Evolutionary conservation across 306 rosid genomes (phyloP).

Genomic region (Ormosia emarginata): DNA sequence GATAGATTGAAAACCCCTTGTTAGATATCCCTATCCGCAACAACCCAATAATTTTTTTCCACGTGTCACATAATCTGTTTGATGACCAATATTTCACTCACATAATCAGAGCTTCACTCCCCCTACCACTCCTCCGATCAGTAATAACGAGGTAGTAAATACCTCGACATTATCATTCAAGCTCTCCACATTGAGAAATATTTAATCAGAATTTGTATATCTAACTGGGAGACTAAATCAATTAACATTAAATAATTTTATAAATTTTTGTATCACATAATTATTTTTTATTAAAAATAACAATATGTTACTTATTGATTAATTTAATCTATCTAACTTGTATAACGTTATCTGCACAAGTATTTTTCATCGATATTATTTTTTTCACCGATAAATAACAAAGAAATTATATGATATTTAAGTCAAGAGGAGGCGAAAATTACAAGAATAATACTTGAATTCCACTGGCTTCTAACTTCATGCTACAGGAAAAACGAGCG

Average conservation of each 20-base stretch:
- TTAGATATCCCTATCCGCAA: constrained; percentile 48
- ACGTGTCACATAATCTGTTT: constrained; percentile 48
- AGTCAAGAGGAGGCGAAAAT: not conserved
- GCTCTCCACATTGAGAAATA: no score
- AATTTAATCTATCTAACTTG: no score
- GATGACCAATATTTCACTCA: not conserved
- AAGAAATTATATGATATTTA: not conserved
- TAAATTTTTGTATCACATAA: no score
- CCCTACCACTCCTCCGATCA: not conserved
- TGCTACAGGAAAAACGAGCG: not conserved
- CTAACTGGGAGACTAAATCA: no score
- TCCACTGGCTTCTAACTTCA: constrained; percentile 1
- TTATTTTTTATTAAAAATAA: no score
- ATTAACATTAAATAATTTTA: no score
- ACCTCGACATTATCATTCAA: not conserved
- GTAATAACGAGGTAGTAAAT: not conserved
- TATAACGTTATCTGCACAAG: no score
- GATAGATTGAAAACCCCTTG: constrained; percentile 40
- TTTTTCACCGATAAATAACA: not conserved
- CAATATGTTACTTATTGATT: no score
- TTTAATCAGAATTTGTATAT: no score
- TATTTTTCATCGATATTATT: not conserved
- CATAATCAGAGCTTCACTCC: not conserved
- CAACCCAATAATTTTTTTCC: constrained; percentile 39
- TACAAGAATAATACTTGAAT: not conserved